Evolutionary conservation across 108 stramenopile species (phyloP), one percentile per base, ranked within the genome.

Genomic region (Nitzschia putrida): DNA sequence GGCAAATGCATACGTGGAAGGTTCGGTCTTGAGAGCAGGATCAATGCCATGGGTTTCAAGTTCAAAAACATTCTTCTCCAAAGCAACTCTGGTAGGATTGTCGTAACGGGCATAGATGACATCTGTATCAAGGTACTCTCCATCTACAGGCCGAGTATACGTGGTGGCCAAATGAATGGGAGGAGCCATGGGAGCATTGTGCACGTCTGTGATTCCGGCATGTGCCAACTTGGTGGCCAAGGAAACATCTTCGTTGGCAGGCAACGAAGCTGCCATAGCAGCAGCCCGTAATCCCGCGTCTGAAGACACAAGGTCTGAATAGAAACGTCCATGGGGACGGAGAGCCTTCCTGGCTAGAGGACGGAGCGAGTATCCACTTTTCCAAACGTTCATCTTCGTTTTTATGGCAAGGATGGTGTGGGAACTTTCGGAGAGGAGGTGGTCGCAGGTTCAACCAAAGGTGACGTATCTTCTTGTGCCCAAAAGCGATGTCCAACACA

Each of bases 131-230:
- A 60, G 73, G 51, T 91, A 95, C 9, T 66, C 58, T 52, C 91
- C 91, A 74, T 81, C 74, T 3, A 89, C 68, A 2, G 91, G 89
- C 21, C 94, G 74, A 21, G 81, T 83, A 50, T 89, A 92, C 3
- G 94, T 95, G 11, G 91, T 89, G 13, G 90, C 88, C 0, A 92
- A 38, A 23, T 85, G 75, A 24, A 95, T 64, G 9, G 91, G 86
- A n/a, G 94, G 91, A 0, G 89, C 79, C 41, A 95, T 71, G 20
- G 94, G 85, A 40, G 72, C 57, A 64, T 94, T 94, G 20, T 39
- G 22, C 0, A 40, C 26, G 16, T 60, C 18, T 11, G 72, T 39
- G 8, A 90, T 73, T 16, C 89, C 89, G n/a, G 89, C 83, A 51
- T 90, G 89, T 22, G 86, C 74, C 12, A 84, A 69, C 9, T 72